Conservation (phyloP, 192 early-diverging fungal species). For the Coemansia sp. region DNA sequence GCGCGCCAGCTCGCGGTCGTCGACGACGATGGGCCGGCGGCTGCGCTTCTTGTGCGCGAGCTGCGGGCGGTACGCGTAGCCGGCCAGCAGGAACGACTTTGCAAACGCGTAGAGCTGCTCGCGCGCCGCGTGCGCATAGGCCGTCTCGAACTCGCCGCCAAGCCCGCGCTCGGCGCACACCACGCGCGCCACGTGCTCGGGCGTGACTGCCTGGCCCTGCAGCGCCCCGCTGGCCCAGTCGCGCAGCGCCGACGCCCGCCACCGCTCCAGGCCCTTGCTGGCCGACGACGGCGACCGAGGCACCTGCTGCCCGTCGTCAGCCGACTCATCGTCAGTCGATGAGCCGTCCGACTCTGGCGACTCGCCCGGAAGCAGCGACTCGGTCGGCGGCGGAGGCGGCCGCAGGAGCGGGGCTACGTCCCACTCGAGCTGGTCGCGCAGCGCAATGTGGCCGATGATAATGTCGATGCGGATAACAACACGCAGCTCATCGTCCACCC, state of each 20-base stretch:
- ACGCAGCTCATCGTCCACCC: conserved; percentile 65
- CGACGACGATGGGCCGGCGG: conserved; percentile 18
- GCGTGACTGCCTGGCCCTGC: conserved; percentile 48
- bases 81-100: conserved; percentile 80
- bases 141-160: conserved; percentile 86
- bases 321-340: background rate
- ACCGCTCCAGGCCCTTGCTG: background rate
- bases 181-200: conserved; percentile 85
- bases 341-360: background rate
- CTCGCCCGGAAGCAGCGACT: background rate
- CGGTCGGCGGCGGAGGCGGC: conserved; percentile 12
- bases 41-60: conserved; percentile 39
- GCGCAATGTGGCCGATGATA: conserved; percentile 75
- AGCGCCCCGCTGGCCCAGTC: conserved; percentile 41
- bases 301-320: conserved; percentile 6
- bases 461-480: conserved; percentile 87
- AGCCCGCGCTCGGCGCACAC: conserved; percentile 75
- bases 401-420: conserved; percentile 61
- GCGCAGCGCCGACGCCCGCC: background rate
- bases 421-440: conserved; percentile 96
- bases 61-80: conserved; percentile 74
- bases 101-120: conserved; percentile 87
- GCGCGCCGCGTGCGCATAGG: conserved; percentile 89
- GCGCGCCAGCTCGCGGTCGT: conserved; percentile 75
- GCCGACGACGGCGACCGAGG: background rate